Conservation (phyloP, 768 basidiomycete genomes). For the Holtermanniella nyarrowii region DNA sequence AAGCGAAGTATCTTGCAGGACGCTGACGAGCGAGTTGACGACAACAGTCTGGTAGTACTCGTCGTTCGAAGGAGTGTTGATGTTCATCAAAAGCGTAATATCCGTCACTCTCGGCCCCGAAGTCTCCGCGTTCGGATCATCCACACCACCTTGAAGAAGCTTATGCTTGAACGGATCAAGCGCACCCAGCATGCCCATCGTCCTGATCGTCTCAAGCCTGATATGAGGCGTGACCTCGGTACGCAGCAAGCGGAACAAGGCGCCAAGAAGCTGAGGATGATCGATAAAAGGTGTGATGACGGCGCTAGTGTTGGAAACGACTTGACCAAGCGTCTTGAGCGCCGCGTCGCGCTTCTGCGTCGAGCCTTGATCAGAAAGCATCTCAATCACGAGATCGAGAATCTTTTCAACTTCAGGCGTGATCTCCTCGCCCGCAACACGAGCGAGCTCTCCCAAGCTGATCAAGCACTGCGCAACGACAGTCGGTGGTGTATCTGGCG, state of each 20-base stretch:
- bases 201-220: constrained; percentile 82
- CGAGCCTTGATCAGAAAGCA: constrained; percentile 78
- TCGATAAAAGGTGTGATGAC: constrained; percentile 85
- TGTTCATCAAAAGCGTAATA: constrained; percentile 42
- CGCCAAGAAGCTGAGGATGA: constrained; percentile 76
- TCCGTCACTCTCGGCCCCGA: constrained; percentile 44
- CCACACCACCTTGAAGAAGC: constrained; percentile 43
- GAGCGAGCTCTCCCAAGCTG: constrained; percentile 87
- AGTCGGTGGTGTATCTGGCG: constrained; percentile 68
- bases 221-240: constrained; percentile 58
- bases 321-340: constrained; percentile 82
- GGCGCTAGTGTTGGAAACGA: constrained; percentile 90
- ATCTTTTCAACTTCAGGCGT: constrained; percentile 69
- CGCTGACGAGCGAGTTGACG: constrained; percentile 71
- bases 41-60: constrained; percentile 97
- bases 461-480: constrained; percentile 87
- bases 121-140: constrained; percentile 59
- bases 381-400: constrained; percentile 79
- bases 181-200: constrained; percentile 89
- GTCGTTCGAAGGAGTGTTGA: constrained; percentile 55
- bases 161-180: constrained; percentile 91
- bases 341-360: constrained; percentile 82
- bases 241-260: constrained; percentile 72
- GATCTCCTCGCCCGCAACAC: constrained; percentile 88
- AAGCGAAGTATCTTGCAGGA: constrained; percentile 79